Conservation (phyloP, 2,329 filamentous ascomycete genomes). For the Stenocarpella maydis region DNA sequence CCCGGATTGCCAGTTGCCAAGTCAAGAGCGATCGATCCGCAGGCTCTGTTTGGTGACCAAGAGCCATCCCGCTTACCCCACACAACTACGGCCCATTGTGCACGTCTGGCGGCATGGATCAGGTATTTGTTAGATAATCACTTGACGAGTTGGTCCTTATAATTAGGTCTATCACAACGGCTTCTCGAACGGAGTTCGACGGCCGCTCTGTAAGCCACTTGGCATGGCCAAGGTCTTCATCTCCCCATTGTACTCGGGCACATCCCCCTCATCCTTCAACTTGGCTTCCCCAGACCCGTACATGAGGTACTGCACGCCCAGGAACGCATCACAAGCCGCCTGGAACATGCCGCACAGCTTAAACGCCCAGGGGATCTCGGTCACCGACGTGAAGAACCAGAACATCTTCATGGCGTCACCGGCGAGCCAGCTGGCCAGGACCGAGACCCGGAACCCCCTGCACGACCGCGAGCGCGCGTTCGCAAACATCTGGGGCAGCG, state of each 20-base stretch:
- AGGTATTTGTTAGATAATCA: background rate
- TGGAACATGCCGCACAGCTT: slow-evolving; percentile 86
- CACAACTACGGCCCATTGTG: background rate
- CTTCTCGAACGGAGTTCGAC: slow-evolving; percentile 35
- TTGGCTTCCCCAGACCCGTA: slow-evolving; percentile 63
- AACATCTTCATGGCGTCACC: slow-evolving; percentile 90
- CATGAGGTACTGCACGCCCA: slow-evolving; percentile 78
- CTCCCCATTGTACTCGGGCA: slow-evolving; percentile 37
- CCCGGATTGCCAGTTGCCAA: background rate
- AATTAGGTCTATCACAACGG: slow-evolving; percentile 24
- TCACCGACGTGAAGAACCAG: slow-evolving; percentile 78
- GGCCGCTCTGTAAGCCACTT: slow-evolving; percentile 28
- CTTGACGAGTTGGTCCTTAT: background rate
- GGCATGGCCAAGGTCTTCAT: slow-evolving; percentile 38
- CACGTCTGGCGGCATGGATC: background rate
- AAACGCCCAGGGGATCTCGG: slow-evolving; percentile 78
- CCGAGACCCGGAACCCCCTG: slow-evolving; percentile 79
- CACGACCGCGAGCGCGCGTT: slow-evolving; percentile 75
- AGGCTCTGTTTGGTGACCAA: background rate
- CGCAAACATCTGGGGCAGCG: slow-evolving; percentile 78
- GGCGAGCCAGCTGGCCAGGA: slow-evolving; percentile 79
- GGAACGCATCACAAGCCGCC: slow-evolving; percentile 76
- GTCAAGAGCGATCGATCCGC: too few species aligned
- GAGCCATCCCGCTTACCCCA: background rate
- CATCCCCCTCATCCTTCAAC: slow-evolving; percentile 44